These are phyloP conservation scores for Coelastrella sp. DNA, from an alignment of 139 green algal species.

Conservation along the genomic window DNA sequence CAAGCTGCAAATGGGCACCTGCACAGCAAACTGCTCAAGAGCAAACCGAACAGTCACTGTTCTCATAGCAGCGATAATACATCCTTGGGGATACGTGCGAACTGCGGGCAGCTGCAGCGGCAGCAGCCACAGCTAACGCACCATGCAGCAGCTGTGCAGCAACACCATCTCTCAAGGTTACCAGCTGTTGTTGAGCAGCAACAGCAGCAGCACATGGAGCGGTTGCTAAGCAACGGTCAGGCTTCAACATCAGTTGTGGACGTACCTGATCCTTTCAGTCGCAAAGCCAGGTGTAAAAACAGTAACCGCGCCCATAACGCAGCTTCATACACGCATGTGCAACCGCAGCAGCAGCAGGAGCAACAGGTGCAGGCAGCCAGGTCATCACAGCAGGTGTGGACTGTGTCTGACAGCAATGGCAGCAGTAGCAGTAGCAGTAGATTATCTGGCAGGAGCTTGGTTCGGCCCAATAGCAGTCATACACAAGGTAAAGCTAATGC, in stretches of 20 bases:
- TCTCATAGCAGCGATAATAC: slow-evolving; percentile 9
- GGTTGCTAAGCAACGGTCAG: slow-evolving; percentile 5
- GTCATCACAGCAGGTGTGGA: not conserved
- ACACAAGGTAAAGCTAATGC: not conserved
- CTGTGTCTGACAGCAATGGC: not conserved
- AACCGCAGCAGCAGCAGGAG: slow-evolving; percentile 26
- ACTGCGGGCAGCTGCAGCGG: not conserved
- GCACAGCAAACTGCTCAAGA: too few species aligned
- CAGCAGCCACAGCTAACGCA: not conserved
- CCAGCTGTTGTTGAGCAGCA: slow-evolving; percentile 1
- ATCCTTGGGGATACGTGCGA: not conserved
- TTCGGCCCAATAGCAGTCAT: not conserved
- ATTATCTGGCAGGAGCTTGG: not conserved
- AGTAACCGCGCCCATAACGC: not conserved
- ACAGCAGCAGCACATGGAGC: slow-evolving; percentile 18
- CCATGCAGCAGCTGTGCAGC: slow-evolving; percentile 2
- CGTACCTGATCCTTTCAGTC: not conserved
- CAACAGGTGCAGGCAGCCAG: not conserved
- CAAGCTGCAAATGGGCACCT: too few species aligned
- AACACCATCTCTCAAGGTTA: not conserved
- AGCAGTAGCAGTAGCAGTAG: slow-evolving; percentile 20
- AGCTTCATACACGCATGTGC: not conserved
- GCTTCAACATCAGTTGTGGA: slow-evolving; percentile 9
- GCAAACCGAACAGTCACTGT: too few species aligned
- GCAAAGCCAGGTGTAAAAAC: not conserved